Evolutionary conservation across 768 basidiomycete species (phyloP), one percentile per base, ranked within the genome.

Genomic region (Mrakia hoshinonis): DNA sequence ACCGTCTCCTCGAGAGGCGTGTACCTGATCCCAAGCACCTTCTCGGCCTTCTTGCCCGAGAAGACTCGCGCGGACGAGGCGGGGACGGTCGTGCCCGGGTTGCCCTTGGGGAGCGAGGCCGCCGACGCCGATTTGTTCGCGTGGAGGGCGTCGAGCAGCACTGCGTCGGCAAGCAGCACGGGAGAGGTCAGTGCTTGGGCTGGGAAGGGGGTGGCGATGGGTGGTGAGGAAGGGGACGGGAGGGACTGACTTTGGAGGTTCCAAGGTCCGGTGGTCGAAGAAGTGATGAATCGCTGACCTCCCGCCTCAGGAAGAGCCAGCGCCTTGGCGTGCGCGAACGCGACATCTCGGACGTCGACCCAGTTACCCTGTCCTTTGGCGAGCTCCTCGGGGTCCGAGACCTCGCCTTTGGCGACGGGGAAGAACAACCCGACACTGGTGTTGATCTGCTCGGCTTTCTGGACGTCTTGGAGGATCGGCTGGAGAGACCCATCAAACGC

Each of bases 281-380:
- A 78, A 49, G 85, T 73, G 75, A 89, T 82, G 75, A 88, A 83
- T 36, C 88, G 81, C 69, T 88, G 81, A 1, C 85, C 85, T 3
- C 82, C 83, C 0, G 86, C 87, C 2, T 80, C 82, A 34, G 82
- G 80, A 63, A 81, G 83, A 67, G 82, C 81, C 26, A 90, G 77
- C 5, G 85, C 85, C 4, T 79, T 77, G 0, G 81, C 81, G 75
- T 88, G 87, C 0, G 84, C 85, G 20, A 79, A 77, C 0, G 84
- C 86, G 46, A 85, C 76, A 65, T 82, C 81, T 15, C 81, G 76
- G n/a, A 81, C 81, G 73, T 82, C 81, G 49, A 81, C 76, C 68
- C 77, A 80, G 51, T 69, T 48, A n/a, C 71, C 67, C 7, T 24
- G 65, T 11, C 26, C 26, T 11, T 39, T 61, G 5, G 65, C 60